Evolutionary conservation across 768 basidiomycete genomes (phyloP), one percentile per base, ranked within the genome.

Genomic region (Boletellus sp.): DNA sequence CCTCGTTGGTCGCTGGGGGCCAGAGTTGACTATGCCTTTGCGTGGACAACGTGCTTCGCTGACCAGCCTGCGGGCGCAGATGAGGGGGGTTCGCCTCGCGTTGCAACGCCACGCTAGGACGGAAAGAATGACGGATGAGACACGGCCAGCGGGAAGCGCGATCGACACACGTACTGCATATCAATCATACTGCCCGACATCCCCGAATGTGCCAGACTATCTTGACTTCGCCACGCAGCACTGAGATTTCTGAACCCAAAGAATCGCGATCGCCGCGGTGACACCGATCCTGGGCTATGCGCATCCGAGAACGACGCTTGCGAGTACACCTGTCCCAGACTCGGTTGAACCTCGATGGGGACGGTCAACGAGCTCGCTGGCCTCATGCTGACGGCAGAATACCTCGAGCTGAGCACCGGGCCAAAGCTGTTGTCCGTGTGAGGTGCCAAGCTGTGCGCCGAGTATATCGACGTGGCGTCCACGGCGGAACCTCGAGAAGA

Each of bases 141-240:
- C 31, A 33, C 19, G 40, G 46, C 26, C 9, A 12, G 11, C n/a
- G 22, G 16, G 13, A 52, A 52, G 49, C n/a, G 48, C 45, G n/a
- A 55, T 38, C 16, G 9, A 42, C 20, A 50, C 38, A 83, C 88
- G 55, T 71, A 92, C 90, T 93, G 90, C 90, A 93, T 92, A 65
- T 92, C 87, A 56, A 92, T 71, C 88, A 93, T 90, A 60, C 90
- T 93, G 46, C 90, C 90, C 3, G 86, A 85, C 63, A 86, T 77
- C 8, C 85, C 87, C 24, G 89, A 88, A n/a, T 79, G 77, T 1
- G 88, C 85, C 34, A 93, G 70, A 64, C 89, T 91, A 50, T 90
- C 87, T 59, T 85, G 86, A 62, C 88, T 91, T 56, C 79, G 74
- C 82, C 84, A 89, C 12, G 83, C 84, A 19, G 80, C 69, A 50